Conservation (phyloP, 2,329 filamentous ascomycete genomes). For the Penicillium sp. region DNA sequence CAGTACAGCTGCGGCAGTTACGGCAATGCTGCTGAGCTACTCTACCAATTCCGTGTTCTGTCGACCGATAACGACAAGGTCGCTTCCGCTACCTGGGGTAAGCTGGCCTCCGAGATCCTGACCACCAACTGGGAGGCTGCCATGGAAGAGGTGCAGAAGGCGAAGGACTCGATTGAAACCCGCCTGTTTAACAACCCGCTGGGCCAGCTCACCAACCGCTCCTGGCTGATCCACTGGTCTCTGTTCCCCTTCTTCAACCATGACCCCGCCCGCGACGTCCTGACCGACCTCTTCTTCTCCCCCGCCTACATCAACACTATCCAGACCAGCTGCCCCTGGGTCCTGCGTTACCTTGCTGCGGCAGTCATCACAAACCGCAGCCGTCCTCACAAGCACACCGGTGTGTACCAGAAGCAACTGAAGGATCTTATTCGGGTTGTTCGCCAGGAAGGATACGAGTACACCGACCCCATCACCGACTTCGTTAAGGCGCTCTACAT, state of each 20-base stretch:
- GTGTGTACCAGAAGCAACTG: constrained; percentile 92
- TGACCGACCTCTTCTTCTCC: constrained; percentile 96
- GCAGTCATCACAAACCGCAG: constrained; percentile 91
- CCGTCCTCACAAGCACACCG: constrained; percentile 72
- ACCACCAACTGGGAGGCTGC: constrained; percentile 92
- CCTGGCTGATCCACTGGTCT: constrained; percentile 97
- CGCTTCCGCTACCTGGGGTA: constrained; percentile 92
- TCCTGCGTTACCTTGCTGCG: constrained; percentile 87
- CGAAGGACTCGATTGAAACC: constrained; percentile 88
- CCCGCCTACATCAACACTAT: constrained; percentile 99
- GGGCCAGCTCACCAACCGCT: constrained; percentile 92
- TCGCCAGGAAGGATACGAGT: constrained; percentile 96
- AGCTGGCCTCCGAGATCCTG: constrained; percentile 93
- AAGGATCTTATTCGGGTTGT: constrained; percentile 96
- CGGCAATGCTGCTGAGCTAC: constrained; percentile 79
- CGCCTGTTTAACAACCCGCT: constrained; percentile 95
- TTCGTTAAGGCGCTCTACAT: constrained; percentile 96
- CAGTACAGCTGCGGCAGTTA: constrained; percentile 98
- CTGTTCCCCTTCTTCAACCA: constrained; percentile 99
- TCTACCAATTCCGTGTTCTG: constrained; percentile 96
- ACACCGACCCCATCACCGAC: constrained; percentile 90
- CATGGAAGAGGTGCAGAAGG: constrained; percentile 85
- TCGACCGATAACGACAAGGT: constrained; percentile 99
- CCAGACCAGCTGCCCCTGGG: constrained; percentile 95
- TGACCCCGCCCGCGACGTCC: constrained; percentile 81